Evolutionary conservation across 2,329 filamentous ascomycete genomes (phyloP).

Genomic region (Scolecobasidium constrictum): DNA sequence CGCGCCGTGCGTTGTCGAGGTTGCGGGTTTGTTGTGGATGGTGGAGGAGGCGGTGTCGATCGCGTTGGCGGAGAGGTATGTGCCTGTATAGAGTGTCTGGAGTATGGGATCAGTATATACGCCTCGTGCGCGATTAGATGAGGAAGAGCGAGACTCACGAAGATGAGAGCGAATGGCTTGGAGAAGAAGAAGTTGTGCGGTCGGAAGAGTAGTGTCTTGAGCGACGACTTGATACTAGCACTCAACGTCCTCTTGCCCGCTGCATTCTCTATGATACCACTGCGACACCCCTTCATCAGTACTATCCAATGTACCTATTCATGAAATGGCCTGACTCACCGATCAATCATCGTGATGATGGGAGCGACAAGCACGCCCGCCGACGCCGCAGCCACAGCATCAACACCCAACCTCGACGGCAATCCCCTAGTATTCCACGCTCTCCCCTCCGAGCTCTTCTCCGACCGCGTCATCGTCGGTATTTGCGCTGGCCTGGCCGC

Average conservation of each 20-base stretch:
- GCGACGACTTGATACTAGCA: conserved; percentile 48
- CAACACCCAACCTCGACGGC: conserved; percentile 53
- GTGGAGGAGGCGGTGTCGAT: conserved; percentile 73
- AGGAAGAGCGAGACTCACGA: conserved; percentile 19
- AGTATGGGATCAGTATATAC: conserved; percentile 28
- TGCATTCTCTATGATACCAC: conserved; percentile 74
- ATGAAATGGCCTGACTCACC: conserved; percentile 46
- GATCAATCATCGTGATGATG: conserved; percentile 77
- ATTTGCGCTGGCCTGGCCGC: too few relatives aligned
- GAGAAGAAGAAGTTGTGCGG: conserved; percentile 53
- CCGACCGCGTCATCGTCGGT: background rate
- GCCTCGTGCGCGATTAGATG: background rate
- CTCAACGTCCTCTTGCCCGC: conserved; percentile 53
- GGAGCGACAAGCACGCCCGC: conserved; percentile 72
- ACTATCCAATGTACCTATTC: too few relatives aligned
- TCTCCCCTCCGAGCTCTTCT: background rate
- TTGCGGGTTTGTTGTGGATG: conserved; percentile 30
- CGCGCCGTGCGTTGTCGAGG: conserved; percentile 58
- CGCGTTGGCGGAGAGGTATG: conserved; percentile 78
- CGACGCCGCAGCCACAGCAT: conserved; percentile 56
- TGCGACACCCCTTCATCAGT: conserved; percentile 25
- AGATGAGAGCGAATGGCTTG: conserved; percentile 57
- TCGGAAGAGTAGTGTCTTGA: conserved; percentile 44
- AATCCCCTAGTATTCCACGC: conserved; percentile 69
- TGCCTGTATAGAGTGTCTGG: conserved; percentile 66